Evolutionary conservation across 1,284 basidiomycete genomes (phyloP).

Genomic region (Cystobasidium slooffiae): DNA sequence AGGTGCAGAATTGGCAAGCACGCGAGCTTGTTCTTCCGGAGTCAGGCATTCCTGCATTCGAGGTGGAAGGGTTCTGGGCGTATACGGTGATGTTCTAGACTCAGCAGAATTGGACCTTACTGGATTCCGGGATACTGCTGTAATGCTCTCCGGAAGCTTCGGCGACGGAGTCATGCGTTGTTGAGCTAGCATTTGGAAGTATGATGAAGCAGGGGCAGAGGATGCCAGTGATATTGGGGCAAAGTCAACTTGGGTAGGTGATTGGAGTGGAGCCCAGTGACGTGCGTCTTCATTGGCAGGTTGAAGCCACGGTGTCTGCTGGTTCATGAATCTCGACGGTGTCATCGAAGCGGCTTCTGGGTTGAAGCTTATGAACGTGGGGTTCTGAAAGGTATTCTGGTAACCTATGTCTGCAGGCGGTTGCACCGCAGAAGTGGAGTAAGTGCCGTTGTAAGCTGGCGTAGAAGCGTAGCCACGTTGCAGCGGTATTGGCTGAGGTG

Average conservation of each 20-base stretch:
- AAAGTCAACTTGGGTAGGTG: background rate
- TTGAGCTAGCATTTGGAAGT: conserved; percentile 21
- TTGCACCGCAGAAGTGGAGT: background rate
- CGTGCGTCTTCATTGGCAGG: background rate
- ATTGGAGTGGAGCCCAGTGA: background rate
- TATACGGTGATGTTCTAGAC: background rate
- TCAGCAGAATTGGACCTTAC: conserved; percentile 16
- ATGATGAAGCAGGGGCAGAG: conserved; percentile 14
- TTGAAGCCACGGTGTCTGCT: conserved; percentile 32
- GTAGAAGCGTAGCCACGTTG: background rate
- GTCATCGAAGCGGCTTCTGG: conserved; percentile 24
- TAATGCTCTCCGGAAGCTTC: conserved; percentile 5
- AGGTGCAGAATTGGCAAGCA: conserved; percentile 25
- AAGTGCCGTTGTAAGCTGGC: background rate
- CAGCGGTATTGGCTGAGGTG: background rate
- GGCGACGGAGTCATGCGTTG: conserved; percentile 14
- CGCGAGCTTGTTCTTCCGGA: conserved; percentile 26
- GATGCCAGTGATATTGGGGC: background rate
- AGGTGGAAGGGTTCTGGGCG: background rate
- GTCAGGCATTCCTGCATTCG: conserved; percentile 17
- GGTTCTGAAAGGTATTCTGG: background rate
- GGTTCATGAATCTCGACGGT: conserved; percentile 43
- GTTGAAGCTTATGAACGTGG: conserved; percentile 3
- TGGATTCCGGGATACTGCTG: background rate
- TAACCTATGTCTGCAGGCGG: too few relatives aligned